A percentile compares a stretch with the other conserved stretches of the same genome.
These are phyloP conservation scores for Neurospora sp. DNA, from an alignment of 495 filamentous ascomycete species.

Conservation along the genomic window DNA sequence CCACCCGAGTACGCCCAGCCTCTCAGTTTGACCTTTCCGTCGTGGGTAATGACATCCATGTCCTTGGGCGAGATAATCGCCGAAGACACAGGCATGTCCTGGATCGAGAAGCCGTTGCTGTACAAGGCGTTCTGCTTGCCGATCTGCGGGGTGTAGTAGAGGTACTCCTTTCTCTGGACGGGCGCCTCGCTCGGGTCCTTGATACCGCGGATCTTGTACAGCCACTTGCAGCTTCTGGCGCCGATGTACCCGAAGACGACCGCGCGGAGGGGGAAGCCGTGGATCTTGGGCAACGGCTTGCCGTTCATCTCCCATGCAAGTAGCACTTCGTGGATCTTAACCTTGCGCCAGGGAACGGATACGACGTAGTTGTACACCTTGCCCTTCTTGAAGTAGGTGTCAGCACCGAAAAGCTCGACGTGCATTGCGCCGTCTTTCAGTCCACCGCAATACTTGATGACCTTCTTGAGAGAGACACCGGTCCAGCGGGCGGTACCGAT, in stretches of 20 bases:
- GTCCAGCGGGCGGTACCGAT: constrained; percentile 55
- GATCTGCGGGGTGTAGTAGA: constrained; percentile 49
- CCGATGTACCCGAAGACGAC: constrained; percentile 57
- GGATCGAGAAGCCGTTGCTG: constrained; percentile 47
- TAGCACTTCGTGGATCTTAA: constrained; percentile 54
- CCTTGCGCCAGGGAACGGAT: constrained; percentile 54
- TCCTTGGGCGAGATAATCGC: constrained; percentile 48
- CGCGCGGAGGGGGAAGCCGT: constrained; percentile 52
- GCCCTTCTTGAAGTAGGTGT: constrained; percentile 58
- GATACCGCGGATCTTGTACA: constrained; percentile 44
- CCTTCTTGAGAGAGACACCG: constrained; percentile 53
- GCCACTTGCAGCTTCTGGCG: constrained; percentile 48
- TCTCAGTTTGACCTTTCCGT: constrained; percentile 39
- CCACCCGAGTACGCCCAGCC: constrained; percentile 55
- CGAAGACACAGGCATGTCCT: constrained; percentile 53
- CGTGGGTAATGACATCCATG: constrained; percentile 44
- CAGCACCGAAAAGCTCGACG: constrained; percentile 53
- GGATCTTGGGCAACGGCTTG: constrained; percentile 52
- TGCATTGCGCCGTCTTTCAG: constrained; percentile 45
- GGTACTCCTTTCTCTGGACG: constrained; percentile 44
- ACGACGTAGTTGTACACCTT: constrained; percentile 54
- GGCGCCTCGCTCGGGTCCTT: constrained; percentile 28
- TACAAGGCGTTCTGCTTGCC: constrained; percentile 49
- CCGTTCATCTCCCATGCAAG: constrained; percentile 66
- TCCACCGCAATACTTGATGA: constrained; percentile 58